phyloP scores from a whole-genome alignment of 2,329 filamentous ascomycete species.

The Cryphonectria parasitica region DNA sequence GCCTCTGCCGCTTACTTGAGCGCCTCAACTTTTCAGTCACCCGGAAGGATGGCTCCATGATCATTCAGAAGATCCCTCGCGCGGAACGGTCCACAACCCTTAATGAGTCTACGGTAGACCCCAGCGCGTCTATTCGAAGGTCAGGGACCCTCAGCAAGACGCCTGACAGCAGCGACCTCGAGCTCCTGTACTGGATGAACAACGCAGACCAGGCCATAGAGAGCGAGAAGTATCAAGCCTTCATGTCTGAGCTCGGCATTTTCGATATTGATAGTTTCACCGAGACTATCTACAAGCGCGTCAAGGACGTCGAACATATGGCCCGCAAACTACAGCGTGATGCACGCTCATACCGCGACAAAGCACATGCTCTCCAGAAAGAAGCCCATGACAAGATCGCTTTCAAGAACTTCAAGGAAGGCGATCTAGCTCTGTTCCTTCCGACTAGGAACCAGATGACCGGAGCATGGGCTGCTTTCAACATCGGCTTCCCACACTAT shows the following conservation, averaged over 20 bases:
- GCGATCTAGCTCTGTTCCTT: conserved; percentile 90
- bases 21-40: conserved; percentile 82
- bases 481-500: conserved; percentile 95
- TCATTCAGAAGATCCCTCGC: conserved; percentile 72
- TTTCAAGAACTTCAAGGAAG: conserved; percentile 93
- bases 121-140: conserved; percentile 55
- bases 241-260: conserved; percentile 71
- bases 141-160: conserved; percentile 59
- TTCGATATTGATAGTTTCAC: conserved; percentile 86
- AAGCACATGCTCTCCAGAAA: conserved; percentile 76
- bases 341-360: conserved; percentile 82
- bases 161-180: conserved; percentile 68
- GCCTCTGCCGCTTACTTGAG: conserved; percentile 81
- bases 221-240: conserved; percentile 73
- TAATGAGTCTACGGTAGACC: conserved; percentile 59
- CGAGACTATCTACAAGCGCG: conserved; percentile 83
- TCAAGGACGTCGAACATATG: conserved; percentile 91
- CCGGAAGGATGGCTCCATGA: conserved; percentile 72
- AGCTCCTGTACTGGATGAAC: conserved; percentile 82
- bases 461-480: conserved; percentile 97
- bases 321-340: conserved; percentile 94
- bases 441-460: conserved; percentile 94
- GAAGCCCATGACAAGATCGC: conserved; percentile 96
- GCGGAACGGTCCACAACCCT: conserved; percentile 62
- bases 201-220: conserved; percentile 68